Conservation (phyloP, 1,284 basidiomycete genomes). For the Cystobasidium sp. region DNA sequence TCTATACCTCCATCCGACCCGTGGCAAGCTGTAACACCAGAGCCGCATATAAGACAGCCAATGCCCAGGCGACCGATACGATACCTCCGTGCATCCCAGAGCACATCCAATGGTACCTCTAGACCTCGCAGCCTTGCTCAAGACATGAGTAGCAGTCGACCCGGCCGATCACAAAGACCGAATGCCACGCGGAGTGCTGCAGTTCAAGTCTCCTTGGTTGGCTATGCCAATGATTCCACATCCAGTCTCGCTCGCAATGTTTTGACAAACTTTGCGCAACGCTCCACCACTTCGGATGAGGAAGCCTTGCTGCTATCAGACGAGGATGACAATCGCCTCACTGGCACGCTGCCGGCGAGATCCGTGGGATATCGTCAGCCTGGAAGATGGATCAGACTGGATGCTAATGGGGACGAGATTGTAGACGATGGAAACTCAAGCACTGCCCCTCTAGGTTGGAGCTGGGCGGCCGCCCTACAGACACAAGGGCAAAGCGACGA, state of each 20-base stretch:
- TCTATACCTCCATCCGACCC: neutral
- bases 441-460: conserved; percentile 12
- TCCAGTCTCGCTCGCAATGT: neutral
- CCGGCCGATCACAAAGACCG: conserved; percentile 6
- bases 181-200: neutral
- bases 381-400: conserved; percentile 33
- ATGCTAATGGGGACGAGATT: conserved; percentile 39
- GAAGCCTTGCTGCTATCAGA: neutral
- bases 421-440: neutral
- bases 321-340: neutral
- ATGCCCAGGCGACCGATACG: conserved; percentile 20
- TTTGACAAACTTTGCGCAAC: neutral
- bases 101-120: neutral
- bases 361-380: neutral
- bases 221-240: conserved; percentile 10
- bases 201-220: conserved; percentile 1
- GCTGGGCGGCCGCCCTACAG: neutral
- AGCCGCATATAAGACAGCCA: neutral
- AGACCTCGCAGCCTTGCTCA: neutral
- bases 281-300: neutral
- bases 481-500: neutral
- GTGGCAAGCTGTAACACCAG: neutral
- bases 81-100: neutral
- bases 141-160: neutral
- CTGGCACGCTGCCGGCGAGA: neutral